phyloP scores from a whole-genome alignment of 495 filamentous ascomycete species.

The Aspergillus saccharolyticus region DNA sequence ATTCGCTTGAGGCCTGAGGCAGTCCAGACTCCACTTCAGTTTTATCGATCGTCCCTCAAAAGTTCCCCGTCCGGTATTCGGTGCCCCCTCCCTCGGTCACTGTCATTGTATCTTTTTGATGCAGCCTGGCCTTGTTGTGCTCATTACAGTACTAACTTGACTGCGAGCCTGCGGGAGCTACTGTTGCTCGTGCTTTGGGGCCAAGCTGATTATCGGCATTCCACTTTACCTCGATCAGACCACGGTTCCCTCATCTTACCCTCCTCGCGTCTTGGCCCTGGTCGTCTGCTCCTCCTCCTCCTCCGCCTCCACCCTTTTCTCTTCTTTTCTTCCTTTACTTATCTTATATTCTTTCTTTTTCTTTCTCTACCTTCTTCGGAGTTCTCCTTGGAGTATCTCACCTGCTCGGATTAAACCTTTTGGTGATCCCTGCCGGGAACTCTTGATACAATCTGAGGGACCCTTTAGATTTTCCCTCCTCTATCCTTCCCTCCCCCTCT shows the following conservation, averaged over 20 bases:
- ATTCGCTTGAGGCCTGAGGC: neutral
- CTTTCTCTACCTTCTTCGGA: neutral
- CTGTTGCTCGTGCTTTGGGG: neutral
- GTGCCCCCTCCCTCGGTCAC: neutral
- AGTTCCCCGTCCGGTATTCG: neutral
- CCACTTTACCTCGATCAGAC: constrained; percentile 21
- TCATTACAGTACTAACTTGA: too few species aligned
- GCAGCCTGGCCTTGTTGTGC: too few species aligned
- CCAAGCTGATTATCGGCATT: constrained; percentile 6
- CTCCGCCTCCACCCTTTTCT: constrained; percentile 14
- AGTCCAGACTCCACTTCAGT: neutral
- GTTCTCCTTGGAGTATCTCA: constrained; percentile 1
- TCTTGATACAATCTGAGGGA: neutral
- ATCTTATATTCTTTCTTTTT: constrained; percentile 9
- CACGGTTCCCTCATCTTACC: constrained; percentile 19
- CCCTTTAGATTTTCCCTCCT: constrained; percentile 7
- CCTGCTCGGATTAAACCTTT: neutral
- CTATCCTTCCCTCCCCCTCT: constrained; percentile 10
- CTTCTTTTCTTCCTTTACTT: constrained; percentile 14
- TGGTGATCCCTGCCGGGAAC: constrained; percentile 3
- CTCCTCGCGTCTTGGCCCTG: constrained; percentile 2
- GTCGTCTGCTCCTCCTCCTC: constrained; percentile 16
- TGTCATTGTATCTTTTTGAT: neutral
- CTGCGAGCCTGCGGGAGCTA: too few species aligned
- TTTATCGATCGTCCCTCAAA: neutral